Base-by-base conservation (phyloP, 805 yeast species). In the Yarrowia yakushimensis region DNA sequence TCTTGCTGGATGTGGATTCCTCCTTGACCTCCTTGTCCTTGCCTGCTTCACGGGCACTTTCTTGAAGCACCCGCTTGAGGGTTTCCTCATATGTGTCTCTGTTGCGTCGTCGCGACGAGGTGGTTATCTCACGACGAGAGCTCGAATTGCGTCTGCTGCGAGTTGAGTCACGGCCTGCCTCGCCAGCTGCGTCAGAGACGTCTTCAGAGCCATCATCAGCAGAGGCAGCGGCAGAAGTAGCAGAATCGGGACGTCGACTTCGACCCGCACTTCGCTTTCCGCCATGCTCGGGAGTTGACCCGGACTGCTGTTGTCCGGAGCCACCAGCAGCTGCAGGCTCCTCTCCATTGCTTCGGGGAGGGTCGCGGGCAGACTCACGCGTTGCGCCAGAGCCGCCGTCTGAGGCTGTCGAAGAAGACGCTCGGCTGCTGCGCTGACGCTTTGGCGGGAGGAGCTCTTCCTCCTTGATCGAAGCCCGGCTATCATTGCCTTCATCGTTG, bases 21-120 rank as follows among this genome's bases (percentile, higher is more conserved):
- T 55, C 61, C 39, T 39, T 41, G 30, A 18, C 61, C 25, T 62
- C 65, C 48, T 43, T 37, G 15, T 74, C 36, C 17, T 48, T 37
- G 25, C 42, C 28, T 27, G 42, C 50, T 23, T 52, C 60, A 5
- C 60, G 50, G n/a, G 61, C 68, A 54, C 50, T 63, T 55, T 36
- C 60, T n/a, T 55, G 61, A 17, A 77, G 69, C 8, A 77, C 80
- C 3, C 79, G 71, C 37, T 74, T 74, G 46, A 77, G 69, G 11
- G 74, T 73, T 54, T 73, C 76, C 34, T 75, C 77, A 41, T 71
- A 71, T 23, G 59, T 34, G 59, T 52, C 59, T 25, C 59, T 52
- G 43, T 52, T 52, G 31, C 59, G 31, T 2, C 59, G 30, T 4
- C 59, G 42, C 33, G 59, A 50, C 22, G 42, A 52, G 17, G 43